Evolutionary conservation across 2,329 filamentous ascomycete genomes (phyloP).

Genomic region (Truncatella angustata): DNA sequence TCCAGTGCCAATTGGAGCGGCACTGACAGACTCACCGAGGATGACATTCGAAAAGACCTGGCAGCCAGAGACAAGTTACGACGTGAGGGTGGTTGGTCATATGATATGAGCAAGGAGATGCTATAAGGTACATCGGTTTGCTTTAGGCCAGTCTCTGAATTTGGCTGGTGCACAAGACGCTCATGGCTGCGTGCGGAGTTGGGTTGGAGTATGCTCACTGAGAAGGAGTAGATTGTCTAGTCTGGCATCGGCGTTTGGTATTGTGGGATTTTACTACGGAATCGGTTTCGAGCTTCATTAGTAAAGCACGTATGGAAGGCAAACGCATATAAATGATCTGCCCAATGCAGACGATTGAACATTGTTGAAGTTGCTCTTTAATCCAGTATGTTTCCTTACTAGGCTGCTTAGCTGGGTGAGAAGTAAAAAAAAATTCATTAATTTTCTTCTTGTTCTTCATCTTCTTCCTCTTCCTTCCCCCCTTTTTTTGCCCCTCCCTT

Average conservation of each 20-base stretch:
- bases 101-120: conserved; percentile 38
- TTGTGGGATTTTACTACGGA: too few relatives aligned
- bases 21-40: conserved; percentile 71
- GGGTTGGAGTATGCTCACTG: neutral
- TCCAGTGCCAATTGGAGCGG: conserved; percentile 94
- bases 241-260: too few relatives aligned
- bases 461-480: too few relatives aligned
- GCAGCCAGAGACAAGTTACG: conserved; percentile 67
- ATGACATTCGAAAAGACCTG: conserved; percentile 69
- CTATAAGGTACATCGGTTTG: conserved; percentile 13
- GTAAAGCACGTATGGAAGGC: neutral
- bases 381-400: too few relatives aligned
- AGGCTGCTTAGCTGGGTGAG: too few relatives aligned
- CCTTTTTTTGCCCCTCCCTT: too few relatives aligned
- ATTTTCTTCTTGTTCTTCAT: too few relatives aligned
- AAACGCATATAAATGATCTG: neutral
- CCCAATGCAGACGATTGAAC: neutral
- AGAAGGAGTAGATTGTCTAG: neutral
- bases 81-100: conserved; percentile 71
- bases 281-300: neutral
- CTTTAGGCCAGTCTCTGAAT: too few relatives aligned
- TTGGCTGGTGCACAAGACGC: neutral
- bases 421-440: too few relatives aligned
- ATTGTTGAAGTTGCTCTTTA: neutral
- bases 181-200: neutral